Base-by-base conservation (phyloP, 148 eudicot genomes). In the Selenicereus undatus region DNA sequence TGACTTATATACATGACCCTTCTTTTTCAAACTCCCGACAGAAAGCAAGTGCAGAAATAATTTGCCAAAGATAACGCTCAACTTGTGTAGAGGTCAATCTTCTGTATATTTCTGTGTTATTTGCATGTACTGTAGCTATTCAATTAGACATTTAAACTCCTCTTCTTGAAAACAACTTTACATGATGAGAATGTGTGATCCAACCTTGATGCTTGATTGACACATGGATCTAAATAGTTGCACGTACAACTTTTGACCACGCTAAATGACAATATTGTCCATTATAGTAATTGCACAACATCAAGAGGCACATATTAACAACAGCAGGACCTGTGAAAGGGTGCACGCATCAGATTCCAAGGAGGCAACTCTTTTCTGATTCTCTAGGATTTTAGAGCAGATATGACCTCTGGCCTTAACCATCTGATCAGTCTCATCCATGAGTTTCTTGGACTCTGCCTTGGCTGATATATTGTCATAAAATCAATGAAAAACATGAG, bases 341-440 rank as follows among this genome's bases (percentile, higher is more conserved):
- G 86, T 89, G 83, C 79, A 82, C 36, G 91, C 89, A 79, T 91
- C 97, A 78, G 85, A 85, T 82, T 91, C 98, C 86, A 91, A 80
- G 65, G 88, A 86, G 64, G 86, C 81, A 62, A 89, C 82, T 79
- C 84, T 90, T 84, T 87, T 91, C 87, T 95, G 93, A 80, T 85
- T 90, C 65, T 93, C 94, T 80, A 95, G 78, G 76, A 95, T 93
- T 82, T 86, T 83, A 62, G 91, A 90, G 82, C 96, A 91, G 51
- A 91, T 87, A 39, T 89, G 84, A 76, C 87, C 93, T 87, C 88
- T 91, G 71, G 81, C 79, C 81, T 88, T 89, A 66, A 81, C 81
- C 90, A 95, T 85, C 84, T 81, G 80, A 24, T 90, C 92, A 43
- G 88, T 81, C 62, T 93, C 98, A 80, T 85, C 89, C 83, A 82